Base-by-base conservation (phyloP, 805 yeast species). In the Candida succiphila region DNA sequence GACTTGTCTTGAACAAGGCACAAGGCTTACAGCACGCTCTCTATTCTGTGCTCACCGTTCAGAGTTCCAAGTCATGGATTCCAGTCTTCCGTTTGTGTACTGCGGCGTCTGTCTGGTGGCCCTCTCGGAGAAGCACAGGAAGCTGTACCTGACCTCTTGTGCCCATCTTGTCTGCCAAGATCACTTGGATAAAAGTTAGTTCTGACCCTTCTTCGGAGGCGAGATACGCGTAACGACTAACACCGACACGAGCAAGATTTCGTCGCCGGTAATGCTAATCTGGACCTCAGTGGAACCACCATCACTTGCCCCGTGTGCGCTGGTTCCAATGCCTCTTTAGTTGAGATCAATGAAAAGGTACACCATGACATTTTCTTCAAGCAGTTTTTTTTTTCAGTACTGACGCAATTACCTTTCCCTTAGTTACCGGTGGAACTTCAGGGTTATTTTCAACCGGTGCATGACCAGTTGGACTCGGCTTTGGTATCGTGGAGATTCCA, bases 401-500 rank as follows among this genome's bases (percentile, higher is more conserved):
- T 16, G 10, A 26, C 22, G 4, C 25, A 31, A 16, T 19, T 17
- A 1, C 18, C 14, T 6, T 7, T 4, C 4, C 4, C 1, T 5
- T 5, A 35, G 34, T 25, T 42, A 13, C 46, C 46, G 10, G 21
- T n/a, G 8, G 46, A 42, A 21, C 29, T 42, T 15, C 36, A 40
- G 22, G 23, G 25, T 12, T 40, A 42, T 26, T 42, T 42, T 14
- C 38, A 30, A 19, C 44, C 46, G 2, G 33, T 42, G 14, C 40
- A 44, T 1, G 24, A 18, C n/a, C 46, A 42, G 17, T 23, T 42
- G 9, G 46, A 42, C 25, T n/a, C 34, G 1, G 27, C 40, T 7
- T 40, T 36, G 29, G 39, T 44, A 5, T 30, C 20, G 32, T 34
- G n/a, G n/a, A n/a, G n/a, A n/a, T 42, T 42, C 25, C 46, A 42